A percentile compares a stretch with the other conserved stretches of the same genome.
phyloP scores from a whole-genome alignment of 805 yeast genomes.

The Candida anglica region DNA sequence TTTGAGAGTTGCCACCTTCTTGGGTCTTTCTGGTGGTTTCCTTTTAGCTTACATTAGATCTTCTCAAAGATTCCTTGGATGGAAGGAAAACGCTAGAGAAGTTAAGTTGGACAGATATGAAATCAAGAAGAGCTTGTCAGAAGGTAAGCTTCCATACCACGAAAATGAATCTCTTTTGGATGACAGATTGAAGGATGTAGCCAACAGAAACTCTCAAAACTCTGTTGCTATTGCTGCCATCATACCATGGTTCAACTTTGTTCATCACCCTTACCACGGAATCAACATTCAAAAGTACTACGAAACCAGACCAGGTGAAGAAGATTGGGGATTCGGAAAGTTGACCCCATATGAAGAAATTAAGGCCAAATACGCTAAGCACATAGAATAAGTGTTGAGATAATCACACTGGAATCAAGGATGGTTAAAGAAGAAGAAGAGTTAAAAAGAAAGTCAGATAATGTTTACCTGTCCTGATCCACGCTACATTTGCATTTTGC shows the following conservation, averaged over 20 bases:
- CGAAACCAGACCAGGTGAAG: slow-evolving; percentile 56
- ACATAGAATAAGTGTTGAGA: slow-evolving; percentile 14
- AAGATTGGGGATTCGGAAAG: slow-evolving; percentile 47
- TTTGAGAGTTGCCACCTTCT: slow-evolving; percentile 54
- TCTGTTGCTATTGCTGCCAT: slow-evolving; percentile 57
- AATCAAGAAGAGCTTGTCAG: slow-evolving; percentile 59
- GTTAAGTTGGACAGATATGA: slow-evolving; percentile 71
- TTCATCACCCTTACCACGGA: slow-evolving; percentile 79
- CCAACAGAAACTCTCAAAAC: slow-evolving; percentile 74
- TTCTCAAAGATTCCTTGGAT: slow-evolving; percentile 72
- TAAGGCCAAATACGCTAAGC: slow-evolving; percentile 27
- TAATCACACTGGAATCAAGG: too few relatives aligned
- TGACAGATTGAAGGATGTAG: slow-evolving; percentile 67
- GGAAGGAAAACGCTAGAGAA: slow-evolving; percentile 68
- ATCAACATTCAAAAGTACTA: slow-evolving; percentile 61
- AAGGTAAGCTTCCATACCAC: slow-evolving; percentile 67
- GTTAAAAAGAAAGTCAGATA: background rate
- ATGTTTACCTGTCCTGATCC: too few relatives aligned
- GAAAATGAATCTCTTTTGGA: slow-evolving; percentile 50
- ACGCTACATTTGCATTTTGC: too few relatives aligned
- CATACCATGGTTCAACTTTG: slow-evolving; percentile 81
- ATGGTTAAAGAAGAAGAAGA: slow-evolving; percentile 1
- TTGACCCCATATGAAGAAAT: slow-evolving; percentile 51
- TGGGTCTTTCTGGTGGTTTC: slow-evolving; percentile 75
- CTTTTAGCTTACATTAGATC: slow-evolving; percentile 64